Evolutionary conservation across 208 protist species (phyloP), one percentile per base, ranked within the genome.

Genomic region (Acanthamoeba healyi): DNA sequence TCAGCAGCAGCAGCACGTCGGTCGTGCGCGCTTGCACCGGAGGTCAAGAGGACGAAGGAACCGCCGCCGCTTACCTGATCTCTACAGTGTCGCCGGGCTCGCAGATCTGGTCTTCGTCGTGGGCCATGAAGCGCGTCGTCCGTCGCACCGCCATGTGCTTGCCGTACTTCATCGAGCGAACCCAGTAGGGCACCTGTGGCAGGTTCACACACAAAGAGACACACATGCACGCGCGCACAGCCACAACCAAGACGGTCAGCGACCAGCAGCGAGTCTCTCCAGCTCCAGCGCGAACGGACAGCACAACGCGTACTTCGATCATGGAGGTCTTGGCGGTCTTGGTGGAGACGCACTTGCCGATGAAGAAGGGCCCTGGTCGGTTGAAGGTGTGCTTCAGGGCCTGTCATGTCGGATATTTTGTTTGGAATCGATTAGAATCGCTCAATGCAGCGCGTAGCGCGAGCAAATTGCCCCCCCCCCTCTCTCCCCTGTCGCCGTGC

Each of bases 91-190:
- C 82, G 38, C 82, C 82, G 15, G 58, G n/a, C 56, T 90, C 82
- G 56, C 82, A 90, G 82, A 90, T 70, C 82, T 90, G 54, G 54
- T 90, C 82, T 54, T 90, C 82, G 56, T 90, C 82, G 38, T 90
- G 82, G 34, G 82, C 82, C 82, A 72, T 63, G 82, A 90, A 90
- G n/a, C 49, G 54, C 34, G 82, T 70, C 46, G 58, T 70, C 54
- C 82, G 49, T 49, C 82, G 49, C 54, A 70, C 82, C 0, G 82
- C 82, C 49, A 90, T 90, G 82, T 90, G 58, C 82, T 90, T 90
- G 82, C 82, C 82, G 38, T 72, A 90, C 54, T 90, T 90, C 82
- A 72, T 90, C 49, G 49, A 63, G 29, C 82, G 49, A 29, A 90
- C 61, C 82, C 82, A 90, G 34, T 90, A 90, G n/a, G 82, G 82